Percentiles rank a stretch among this genome's conserved stretches.
phyloP scores from a whole-genome alignment of 257 asterid species.

The Echites panduratus region DNA sequence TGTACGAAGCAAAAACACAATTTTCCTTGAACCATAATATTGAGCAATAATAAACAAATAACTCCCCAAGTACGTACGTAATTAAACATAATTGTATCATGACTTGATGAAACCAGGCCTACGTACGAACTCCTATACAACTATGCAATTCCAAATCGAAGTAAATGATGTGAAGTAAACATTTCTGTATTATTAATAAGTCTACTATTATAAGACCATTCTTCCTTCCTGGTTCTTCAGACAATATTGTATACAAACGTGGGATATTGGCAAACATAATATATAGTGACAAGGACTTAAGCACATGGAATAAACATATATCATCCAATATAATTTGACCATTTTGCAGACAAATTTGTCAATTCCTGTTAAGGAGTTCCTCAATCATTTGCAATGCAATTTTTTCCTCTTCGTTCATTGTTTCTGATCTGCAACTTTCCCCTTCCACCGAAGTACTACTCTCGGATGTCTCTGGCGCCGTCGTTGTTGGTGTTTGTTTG shows the following conservation, averaged over 20 bases:
- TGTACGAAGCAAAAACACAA: not conserved
- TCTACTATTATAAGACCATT: not conserved
- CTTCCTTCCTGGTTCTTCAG: not conserved
- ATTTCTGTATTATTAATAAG: not conserved
- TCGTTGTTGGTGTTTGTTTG: not conserved
- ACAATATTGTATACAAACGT: not conserved
- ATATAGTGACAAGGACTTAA: slow-evolving; percentile 6
- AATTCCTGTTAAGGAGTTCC: slow-evolving; percentile 42
- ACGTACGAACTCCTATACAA: not conserved
- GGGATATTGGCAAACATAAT: not conserved
- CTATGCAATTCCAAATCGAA: slow-evolving; percentile 15
- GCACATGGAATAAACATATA: slow-evolving; percentile 8
- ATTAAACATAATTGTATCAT: not conserved
- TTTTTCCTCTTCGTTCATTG: slow-evolving; percentile 38
- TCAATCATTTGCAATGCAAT: slow-evolving; percentile 57
- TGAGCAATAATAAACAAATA: not conserved
- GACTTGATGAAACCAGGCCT: not conserved
- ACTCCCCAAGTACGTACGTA: not conserved
- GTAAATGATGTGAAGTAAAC: not conserved
- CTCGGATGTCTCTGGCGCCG: not conserved
- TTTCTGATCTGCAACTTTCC: not conserved
- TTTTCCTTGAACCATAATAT: not conserved
- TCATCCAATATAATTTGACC: too few species aligned
- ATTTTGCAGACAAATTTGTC: not conserved
- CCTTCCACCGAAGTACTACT: not conserved